Percentiles rank a stretch among this genome's conserved stretches.
These are phyloP conservation scores for Craterostigma plantagineum DNA, from an alignment of 257 asterid species.

Conservation along the genomic window DNA sequence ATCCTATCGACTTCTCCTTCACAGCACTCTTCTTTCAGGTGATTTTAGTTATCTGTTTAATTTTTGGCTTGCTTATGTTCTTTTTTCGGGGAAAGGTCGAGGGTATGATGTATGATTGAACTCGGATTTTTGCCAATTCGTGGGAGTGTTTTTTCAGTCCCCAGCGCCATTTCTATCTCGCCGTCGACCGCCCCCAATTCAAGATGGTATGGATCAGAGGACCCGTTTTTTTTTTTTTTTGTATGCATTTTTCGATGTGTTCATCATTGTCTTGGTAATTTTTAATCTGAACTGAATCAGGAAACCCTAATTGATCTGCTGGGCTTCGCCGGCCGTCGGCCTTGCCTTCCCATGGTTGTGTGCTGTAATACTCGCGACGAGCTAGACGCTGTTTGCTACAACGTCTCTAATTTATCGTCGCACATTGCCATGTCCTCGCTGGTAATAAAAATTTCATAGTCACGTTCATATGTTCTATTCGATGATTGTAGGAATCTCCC, in stretches of 20 bases:
- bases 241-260: not conserved
- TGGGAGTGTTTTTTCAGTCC: conserved; percentile 23
- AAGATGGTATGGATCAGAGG: conserved; percentile 38
- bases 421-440: conserved; percentile 34
- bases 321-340: conserved; percentile 70
- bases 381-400: conserved; percentile 69
- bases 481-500: too few relatives aligned
- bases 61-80: not conserved
- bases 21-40: conserved; percentile 3
- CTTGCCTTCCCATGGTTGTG: conserved; percentile 56
- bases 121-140: not conserved
- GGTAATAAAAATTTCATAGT: conserved; percentile 14
- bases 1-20: conserved; percentile 2
- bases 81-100: too few relatives aligned
- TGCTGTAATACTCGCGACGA: conserved; percentile 87
- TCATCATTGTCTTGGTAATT: not conserved
- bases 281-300: conserved; percentile 11
- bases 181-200: conserved; percentile 75
- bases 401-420: conserved; percentile 34
- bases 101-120: not conserved
- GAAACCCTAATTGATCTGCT: conserved; percentile 63
- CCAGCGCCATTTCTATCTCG: conserved; percentile 90
- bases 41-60: not conserved
- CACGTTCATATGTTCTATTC: not conserved
- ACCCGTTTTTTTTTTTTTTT: too few relatives aligned